phyloP scores from a whole-genome alignment of 345 rosid species.

The Euphorbia pulcherrima region DNA sequence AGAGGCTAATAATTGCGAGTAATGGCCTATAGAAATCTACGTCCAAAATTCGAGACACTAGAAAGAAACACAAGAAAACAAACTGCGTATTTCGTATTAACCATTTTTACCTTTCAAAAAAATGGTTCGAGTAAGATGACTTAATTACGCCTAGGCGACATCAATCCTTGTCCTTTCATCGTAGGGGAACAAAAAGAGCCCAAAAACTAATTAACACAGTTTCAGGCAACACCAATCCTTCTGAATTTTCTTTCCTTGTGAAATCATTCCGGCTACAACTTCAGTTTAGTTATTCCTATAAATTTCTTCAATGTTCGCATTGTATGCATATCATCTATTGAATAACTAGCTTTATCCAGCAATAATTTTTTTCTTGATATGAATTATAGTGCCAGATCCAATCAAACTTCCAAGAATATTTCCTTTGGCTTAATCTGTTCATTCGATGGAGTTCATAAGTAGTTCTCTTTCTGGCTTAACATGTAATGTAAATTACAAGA shows the following conservation, averaged over 20 bases:
- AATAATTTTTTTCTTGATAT: neutral
- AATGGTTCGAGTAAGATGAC: neutral
- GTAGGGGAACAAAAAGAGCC: too few relatives aligned
- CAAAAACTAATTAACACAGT: too few relatives aligned
- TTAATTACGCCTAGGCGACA: neutral
- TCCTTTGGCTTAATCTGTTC: neutral
- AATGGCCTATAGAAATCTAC: neutral
- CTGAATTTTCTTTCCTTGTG: neutral
- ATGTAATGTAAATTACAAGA: constrained; percentile 2
- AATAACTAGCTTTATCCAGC: neutral
- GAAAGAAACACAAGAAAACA: neutral
- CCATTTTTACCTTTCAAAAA: too few relatives aligned
- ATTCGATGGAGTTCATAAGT: neutral
- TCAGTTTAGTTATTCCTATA: neutral
- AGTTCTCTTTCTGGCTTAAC: constrained; percentile 1
- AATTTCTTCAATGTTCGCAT: neutral
- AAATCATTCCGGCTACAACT: too few relatives aligned
- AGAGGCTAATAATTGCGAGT: neutral
- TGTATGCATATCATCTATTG: neutral
- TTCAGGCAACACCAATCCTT: neutral
- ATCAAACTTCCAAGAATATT: neutral
- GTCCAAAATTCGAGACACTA: neutral
- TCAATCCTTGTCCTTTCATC: neutral
- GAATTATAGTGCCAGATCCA: neutral
- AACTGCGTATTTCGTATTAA: neutral